Percentiles rank a stretch among this genome's conserved stretches.
Conservation (phyloP, 2,329 filamentous ascomycete genomes). For the Helicocarpus griseus region DNA sequence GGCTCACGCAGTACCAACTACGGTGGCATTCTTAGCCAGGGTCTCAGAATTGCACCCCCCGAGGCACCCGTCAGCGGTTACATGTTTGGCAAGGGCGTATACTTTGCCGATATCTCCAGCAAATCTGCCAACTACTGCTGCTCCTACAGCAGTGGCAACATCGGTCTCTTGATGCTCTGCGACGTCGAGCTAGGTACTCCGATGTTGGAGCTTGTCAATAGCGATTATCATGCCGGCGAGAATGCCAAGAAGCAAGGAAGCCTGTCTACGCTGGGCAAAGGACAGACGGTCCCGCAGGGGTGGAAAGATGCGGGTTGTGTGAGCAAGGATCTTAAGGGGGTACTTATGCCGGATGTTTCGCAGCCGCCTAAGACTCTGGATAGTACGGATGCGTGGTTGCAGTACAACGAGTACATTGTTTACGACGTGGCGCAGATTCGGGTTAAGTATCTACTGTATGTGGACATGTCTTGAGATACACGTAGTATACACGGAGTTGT, state of each 20-base stretch:
- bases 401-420: slow-evolving; percentile 40
- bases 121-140: slow-evolving; percentile 76
- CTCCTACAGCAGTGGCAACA: slow-evolving; percentile 51
- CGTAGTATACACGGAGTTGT: background rate
- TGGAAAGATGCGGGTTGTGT: slow-evolving; percentile 70
- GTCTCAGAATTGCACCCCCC: slow-evolving; percentile 73
- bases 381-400: slow-evolving; percentile 4
- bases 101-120: slow-evolving; percentile 73
- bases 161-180: slow-evolving; percentile 69
- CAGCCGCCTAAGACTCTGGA: background rate
- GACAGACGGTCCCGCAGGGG: slow-evolving; percentile 49
- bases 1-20: slow-evolving; percentile 77
- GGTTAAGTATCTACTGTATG: slow-evolving; percentile 35
- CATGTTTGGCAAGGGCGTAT: slow-evolving; percentile 88
- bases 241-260: slow-evolving; percentile 51
- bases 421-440: slow-evolving; percentile 41
- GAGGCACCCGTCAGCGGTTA: slow-evolving; percentile 70
- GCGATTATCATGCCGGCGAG: slow-evolving; percentile 55
- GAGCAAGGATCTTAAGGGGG: slow-evolving; percentile 54
- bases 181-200: slow-evolving; percentile 74
- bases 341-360: slow-evolving; percentile 47
- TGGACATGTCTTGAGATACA: slow-evolving; percentile 24
- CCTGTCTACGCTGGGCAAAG: slow-evolving; percentile 62
- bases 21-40: slow-evolving; percentile 77
- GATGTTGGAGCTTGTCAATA: slow-evolving; percentile 51